Evolutionary conservation across 2,329 filamentous ascomycete genomes (phyloP), one percentile per base, ranked within the genome.

Genomic region (Diaporthe vexans): DNA sequence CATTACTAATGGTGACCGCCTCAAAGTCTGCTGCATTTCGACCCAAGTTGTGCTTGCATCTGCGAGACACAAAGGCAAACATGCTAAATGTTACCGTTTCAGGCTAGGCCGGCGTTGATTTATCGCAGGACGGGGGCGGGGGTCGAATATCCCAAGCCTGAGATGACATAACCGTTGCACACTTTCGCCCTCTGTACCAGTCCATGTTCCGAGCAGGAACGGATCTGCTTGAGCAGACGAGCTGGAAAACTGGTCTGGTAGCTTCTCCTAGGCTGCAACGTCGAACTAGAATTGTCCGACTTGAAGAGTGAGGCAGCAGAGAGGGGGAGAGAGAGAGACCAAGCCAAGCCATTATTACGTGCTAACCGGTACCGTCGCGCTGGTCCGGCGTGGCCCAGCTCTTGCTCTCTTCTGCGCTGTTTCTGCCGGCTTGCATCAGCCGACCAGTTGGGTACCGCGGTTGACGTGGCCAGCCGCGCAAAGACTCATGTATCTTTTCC

Each of bases 61-160:
- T 24, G 11, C 35, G 3, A 43, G n/a, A 15, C n/a, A 24, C 11
- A 24, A 1, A 40, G 21, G 35, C 33, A 59, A 21, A 26, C n/a
- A 37, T 51, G 29, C 46, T 24, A 51, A 19, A 21, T 68, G n/a
- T 37, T 54, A 54, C 63, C 48, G 63, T 68, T 68, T 68, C 63
- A 68, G 40, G 63, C 63, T 68, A 68, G 63, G 19, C 63, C 33
- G 3, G 46, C 37, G n/a, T 40, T 29, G 48, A 68, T 54, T 68
- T 40, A 68, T 54, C 48, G n/a, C 33, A n/a, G 48, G 21, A 40
- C 48, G 15, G 48, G 15, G 48, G 43, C 8, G 48, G 15, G 48
- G 43, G n/a, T 11, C 21, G 11, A 29, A 29, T 65, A 43, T 33
- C 48, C 26, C 59, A 46, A 40, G 33, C 37, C 24, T 26, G 11